phyloP scores from a whole-genome alignment of 805 yeast genomes.

The Candida insectalens region DNA sequence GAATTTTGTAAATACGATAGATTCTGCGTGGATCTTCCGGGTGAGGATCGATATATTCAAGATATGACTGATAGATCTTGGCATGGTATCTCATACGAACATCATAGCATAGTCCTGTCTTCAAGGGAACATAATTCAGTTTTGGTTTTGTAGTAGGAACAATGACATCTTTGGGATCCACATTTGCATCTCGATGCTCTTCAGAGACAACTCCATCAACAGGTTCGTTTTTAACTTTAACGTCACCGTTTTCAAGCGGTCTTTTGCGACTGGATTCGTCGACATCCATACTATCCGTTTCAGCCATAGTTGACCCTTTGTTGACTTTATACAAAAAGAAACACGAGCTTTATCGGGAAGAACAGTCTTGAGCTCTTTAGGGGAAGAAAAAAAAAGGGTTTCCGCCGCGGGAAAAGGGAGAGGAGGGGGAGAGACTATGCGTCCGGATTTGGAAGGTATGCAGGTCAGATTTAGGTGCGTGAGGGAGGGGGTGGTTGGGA shows the following conservation, averaged over 20 bases:
- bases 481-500: too few relatives aligned
- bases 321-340: too few relatives aligned
- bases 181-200: constrained; percentile 1
- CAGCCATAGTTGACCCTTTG: too few relatives aligned
- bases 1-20: constrained; percentile 82
- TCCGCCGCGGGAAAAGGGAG: too few relatives aligned
- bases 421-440: too few relatives aligned
- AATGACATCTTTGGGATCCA: constrained; percentile 17
- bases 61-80: constrained; percentile 81
- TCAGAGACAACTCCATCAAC: not conserved
- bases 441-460: too few relatives aligned
- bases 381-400: too few relatives aligned
- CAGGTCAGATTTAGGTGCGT: too few relatives aligned
- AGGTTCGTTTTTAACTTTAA: not conserved
- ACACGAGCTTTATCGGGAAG: too few relatives aligned
- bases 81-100: constrained; percentile 98
- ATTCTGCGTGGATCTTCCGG: constrained; percentile 98
- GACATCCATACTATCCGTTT: too few relatives aligned
- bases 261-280: not conserved
- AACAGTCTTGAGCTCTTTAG: too few relatives aligned
- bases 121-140: constrained; percentile 60
- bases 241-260: not conserved
- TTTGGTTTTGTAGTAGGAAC: constrained; percentile 60
- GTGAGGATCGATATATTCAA: constrained; percentile 94
- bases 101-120: constrained; percentile 93